Evolutionary conservation across 1,284 basidiomycete species (phyloP).

Genomic region (Polyporus tsugae): DNA sequence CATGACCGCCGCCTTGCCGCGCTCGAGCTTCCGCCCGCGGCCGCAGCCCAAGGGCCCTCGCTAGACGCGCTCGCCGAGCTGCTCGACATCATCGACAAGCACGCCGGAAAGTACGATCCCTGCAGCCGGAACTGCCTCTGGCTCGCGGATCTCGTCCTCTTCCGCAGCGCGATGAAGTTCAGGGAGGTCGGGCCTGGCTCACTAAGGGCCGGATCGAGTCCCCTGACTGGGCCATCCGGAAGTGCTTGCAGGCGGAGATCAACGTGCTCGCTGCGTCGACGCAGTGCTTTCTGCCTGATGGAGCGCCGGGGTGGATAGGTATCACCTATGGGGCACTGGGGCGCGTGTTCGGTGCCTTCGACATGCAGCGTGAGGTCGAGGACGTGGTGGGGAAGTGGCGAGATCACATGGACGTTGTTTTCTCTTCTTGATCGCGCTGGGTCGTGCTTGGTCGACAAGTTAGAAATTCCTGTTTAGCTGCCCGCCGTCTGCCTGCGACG

Average conservation of each 20-base stretch:
- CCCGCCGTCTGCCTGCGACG: too few relatives aligned
- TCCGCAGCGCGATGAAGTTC: conserved; percentile 11
- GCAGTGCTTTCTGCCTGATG: conserved; percentile 3
- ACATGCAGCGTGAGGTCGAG: conserved; percentile 11
- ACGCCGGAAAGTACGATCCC: not conserved
- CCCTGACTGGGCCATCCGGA: conserved; percentile 7
- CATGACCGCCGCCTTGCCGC: not conserved
- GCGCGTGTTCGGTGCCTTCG: conserved; percentile 4
- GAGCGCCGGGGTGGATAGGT: conserved; percentile 7
- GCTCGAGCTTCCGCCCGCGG: conserved; percentile 1
- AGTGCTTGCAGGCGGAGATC: conserved; percentile 15
- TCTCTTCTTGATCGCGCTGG: not conserved
- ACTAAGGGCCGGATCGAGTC: not conserved
- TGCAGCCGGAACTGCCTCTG: conserved; percentile 15
- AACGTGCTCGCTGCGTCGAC: conserved; percentile 6
- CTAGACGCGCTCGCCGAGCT: conserved; percentile 15
- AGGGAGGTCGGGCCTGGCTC: conserved; percentile 14
- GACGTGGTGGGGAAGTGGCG: conserved; percentile 11
- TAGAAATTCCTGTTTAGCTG: too few relatives aligned
- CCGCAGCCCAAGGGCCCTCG: not conserved
- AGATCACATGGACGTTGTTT: not conserved
- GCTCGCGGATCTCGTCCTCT: conserved; percentile 17
- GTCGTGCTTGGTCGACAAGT: too few relatives aligned
- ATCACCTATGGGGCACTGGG: not conserved
- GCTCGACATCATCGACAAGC: conserved; percentile 8